Evolutionary conservation across 345 rosid genomes (phyloP).

Genomic region (Viola odorata): DNA sequence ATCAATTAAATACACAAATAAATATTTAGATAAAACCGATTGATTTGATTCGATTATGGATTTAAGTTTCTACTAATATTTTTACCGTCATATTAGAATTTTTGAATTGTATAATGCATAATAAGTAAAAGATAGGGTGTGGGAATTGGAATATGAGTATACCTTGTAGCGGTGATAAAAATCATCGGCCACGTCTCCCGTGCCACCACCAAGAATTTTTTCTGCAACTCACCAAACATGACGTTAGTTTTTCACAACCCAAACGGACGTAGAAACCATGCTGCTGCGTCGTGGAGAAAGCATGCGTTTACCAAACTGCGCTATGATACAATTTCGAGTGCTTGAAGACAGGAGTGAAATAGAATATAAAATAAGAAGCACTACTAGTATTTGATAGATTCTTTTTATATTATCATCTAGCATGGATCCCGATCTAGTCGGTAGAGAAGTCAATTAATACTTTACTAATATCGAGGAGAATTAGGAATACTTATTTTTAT

Average conservation of each 20-base stretch:
- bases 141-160: background rate
- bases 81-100: too few relatives aligned
- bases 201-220: conserved; percentile 13
- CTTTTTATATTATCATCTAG: too few relatives aligned
- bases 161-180: conserved; percentile 20
- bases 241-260: background rate
- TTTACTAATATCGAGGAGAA: too few relatives aligned
- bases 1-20: background rate
- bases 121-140: background rate
- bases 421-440: too few relatives aligned
- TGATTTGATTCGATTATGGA: background rate
- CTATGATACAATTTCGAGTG: background rate
- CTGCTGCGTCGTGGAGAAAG: background rate
- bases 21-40: background rate
- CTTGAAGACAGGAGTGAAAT: background rate
- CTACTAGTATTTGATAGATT: too few relatives aligned
- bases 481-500: too few relatives aligned
- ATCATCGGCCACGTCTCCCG: conserved; percentile 17
- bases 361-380: background rate
- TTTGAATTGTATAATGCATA: too few relatives aligned
- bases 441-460: too few relatives aligned
- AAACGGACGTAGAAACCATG: background rate
- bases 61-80: background rate
- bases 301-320: background rate
- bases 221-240: background rate